phyloP scores from a whole-genome alignment of 31 red algal genomes.

The Endocladia muricata region DNA sequence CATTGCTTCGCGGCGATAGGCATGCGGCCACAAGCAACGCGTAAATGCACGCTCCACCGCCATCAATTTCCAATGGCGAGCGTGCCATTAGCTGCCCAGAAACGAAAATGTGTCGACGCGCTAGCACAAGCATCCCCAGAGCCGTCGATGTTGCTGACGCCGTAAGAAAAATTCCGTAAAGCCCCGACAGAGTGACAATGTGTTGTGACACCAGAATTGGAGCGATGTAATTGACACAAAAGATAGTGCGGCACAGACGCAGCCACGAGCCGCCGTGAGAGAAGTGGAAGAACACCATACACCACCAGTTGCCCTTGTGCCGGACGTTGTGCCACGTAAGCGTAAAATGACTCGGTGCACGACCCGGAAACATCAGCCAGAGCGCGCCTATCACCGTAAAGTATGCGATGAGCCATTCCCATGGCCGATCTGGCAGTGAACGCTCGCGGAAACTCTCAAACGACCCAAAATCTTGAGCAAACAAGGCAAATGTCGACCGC shows the following conservation, averaged over 20 bases:
- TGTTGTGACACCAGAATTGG: slow-evolving; percentile 43
- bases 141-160: slow-evolving; percentile 60
- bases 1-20: slow-evolving; percentile 21
- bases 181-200: slow-evolving; percentile 31
- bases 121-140: slow-evolving; percentile 51
- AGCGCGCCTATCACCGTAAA: slow-evolving; percentile 42
- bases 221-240: slow-evolving; percentile 36
- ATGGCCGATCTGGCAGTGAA: slow-evolving; percentile 52
- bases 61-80: slow-evolving; percentile 63
- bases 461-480: slow-evolving; percentile 12
- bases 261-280: slow-evolving; percentile 67
- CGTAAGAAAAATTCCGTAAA: slow-evolving; percentile 71
- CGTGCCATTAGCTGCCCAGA: slow-evolving; percentile 4
- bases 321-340: slow-evolving; percentile 57
- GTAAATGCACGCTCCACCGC: slow-evolving; percentile 62
- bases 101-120: slow-evolving; percentile 32
- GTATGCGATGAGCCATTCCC: slow-evolving; percentile 66
- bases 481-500: background rate
- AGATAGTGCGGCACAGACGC: slow-evolving; percentile 53
- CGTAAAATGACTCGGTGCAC: slow-evolving; percentile 34
- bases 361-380: slow-evolving; percentile 49
- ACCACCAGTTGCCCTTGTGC: slow-evolving; percentile 41
- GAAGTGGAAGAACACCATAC: slow-evolving; percentile 55
- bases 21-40: slow-evolving; percentile 58
- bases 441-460: slow-evolving; percentile 25